Conservation (phyloP, 2,329 filamentous ascomycete genomes). For the Fusarium sp. region DNA sequence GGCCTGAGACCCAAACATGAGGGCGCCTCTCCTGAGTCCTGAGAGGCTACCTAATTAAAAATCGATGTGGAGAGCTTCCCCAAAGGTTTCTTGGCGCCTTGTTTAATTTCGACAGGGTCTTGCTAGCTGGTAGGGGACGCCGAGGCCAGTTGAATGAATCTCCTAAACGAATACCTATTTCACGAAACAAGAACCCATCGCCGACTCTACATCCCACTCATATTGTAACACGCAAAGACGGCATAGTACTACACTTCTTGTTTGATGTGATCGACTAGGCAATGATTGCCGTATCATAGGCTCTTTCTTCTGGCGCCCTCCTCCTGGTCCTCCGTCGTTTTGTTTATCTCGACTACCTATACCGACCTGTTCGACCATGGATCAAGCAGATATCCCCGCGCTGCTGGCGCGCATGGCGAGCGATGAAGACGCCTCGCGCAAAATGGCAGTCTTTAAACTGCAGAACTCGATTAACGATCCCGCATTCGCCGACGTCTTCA, state of each 20-base stretch:
- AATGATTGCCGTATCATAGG: constrained; percentile 34
- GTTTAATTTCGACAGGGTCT: constrained; percentile 39
- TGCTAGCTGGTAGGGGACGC: constrained; percentile 19
- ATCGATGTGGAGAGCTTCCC: constrained; percentile 30
- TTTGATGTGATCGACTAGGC: constrained; percentile 13
- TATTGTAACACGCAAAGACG: not conserved
- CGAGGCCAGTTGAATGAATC: constrained; percentile 21
- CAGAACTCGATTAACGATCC: constrained; percentile 96
- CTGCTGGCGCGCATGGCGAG: constrained; percentile 72
- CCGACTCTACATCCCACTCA: constrained; percentile 1
- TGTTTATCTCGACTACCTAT: constrained; percentile 11
- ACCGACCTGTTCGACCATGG: constrained; percentile 57
- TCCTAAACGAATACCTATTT: constrained; percentile 26
- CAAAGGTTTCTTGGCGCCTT: constrained; percentile 30
- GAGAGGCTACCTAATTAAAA: constrained; percentile 12
- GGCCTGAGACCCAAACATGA: constrained; percentile 20
- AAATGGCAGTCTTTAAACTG: constrained; percentile 99
- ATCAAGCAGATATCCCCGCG: constrained; percentile 74
- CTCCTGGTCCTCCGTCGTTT: constrained; percentile 1
- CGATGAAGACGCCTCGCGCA: constrained; percentile 89
- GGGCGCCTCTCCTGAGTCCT: constrained; percentile 15
- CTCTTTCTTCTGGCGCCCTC: constrained; percentile 1
- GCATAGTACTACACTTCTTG: not conserved
- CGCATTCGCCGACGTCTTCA: constrained; percentile 96
- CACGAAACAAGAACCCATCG: constrained; percentile 6